Base-by-base conservation (phyloP, 2,329 filamentous ascomycete genomes). In the Sporothrix luriei region DNA sequence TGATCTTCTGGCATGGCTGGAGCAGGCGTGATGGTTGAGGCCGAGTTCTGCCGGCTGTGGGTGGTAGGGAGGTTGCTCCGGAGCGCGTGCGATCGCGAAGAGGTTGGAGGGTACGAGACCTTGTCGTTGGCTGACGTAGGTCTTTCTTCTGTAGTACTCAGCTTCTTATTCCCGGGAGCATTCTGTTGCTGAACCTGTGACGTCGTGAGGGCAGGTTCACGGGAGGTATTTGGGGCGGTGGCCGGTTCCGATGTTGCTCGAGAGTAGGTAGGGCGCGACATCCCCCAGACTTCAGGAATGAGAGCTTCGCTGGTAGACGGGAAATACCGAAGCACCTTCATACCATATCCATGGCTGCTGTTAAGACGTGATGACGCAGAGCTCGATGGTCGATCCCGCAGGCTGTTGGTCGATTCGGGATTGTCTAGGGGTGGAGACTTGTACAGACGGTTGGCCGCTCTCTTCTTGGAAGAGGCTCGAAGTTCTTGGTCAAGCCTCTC, bases 371-470 rank as follows among this genome's bases (percentile, higher is more conserved):
- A n/a, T 6, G 68, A 62, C 13, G 69, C 29, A 1, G 72, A 66
- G 55, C 68, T 66, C 13, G 68, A 66, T 62, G 61, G 59, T 3
- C 52, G 59, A 3, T 66, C 43, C 19, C 49, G 67, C 21, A 6
- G n/a, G 65, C n/a, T 48, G 51, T 71, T 66, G 11, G 11, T 43
- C 33, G 72, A 70, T 21, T 72, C 73, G 57, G 76, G 75, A 57
- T 62, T 70, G 3, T 71, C 69, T 0, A 68, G 57, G 2, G 78
- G 78, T 21, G 79, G 76, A 54, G 75, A 68, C 73, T 84, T 83
- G 76, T 73, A 79, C 66, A 82, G 78, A 62, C 78, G 78, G 19
- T 72, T 73, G 67, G 79, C 74, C 9, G 74, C 74, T 69, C 64
- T 71, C 69, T 76, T 81, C 72, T 68, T 68, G 54, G 26, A 21